Evolutionary conservation across 2,329 filamentous ascomycete species (phyloP).

Genomic region (Coniochaeta prunicola): DNA sequence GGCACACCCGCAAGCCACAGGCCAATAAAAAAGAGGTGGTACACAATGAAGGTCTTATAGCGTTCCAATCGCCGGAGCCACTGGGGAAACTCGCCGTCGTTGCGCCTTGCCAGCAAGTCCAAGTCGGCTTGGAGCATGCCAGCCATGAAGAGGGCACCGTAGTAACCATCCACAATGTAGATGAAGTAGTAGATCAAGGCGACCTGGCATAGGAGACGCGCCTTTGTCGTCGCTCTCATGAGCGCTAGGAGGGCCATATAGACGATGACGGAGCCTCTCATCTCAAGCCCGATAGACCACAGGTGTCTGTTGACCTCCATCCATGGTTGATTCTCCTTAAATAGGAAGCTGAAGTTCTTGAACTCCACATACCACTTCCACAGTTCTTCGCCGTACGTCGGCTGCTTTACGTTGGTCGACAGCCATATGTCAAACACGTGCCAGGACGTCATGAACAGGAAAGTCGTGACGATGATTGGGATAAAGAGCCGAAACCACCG

Average conservation of each 20-base stretch:
- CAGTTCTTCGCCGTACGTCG: constrained; percentile 38
- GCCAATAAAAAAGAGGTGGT: constrained; percentile 41
- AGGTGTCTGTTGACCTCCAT: constrained; percentile 51
- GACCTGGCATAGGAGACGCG: constrained; percentile 45
- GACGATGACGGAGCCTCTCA: constrained; percentile 55
- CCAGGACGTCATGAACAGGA: constrained; percentile 44
- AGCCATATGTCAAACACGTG: constrained; percentile 44
- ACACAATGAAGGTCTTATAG: constrained; percentile 43
- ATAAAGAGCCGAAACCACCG: constrained; percentile 42
- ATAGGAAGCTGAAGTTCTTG: constrained; percentile 65
- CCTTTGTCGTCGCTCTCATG: constrained; percentile 43
- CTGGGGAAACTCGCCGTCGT: constrained; percentile 38
- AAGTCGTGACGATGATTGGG: constrained; percentile 46
- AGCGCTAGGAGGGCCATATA: constrained; percentile 52
- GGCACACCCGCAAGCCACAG: constrained; percentile 57
- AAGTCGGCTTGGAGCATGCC: constrained; percentile 58
- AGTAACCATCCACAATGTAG: constrained; percentile 59
- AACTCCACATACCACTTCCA: constrained; percentile 45
- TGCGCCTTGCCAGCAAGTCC: constrained; percentile 41
- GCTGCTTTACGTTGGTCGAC: constrained; percentile 27
- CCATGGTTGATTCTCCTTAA: constrained; percentile 49
- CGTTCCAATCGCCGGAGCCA: constrained; percentile 37
- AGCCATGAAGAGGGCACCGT: constrained; percentile 50
- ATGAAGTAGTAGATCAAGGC: constrained; percentile 57
- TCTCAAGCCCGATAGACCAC: constrained; percentile 59